Percentiles rank a stretch among this genome's conserved stretches.
These are phyloP conservation scores for Larix kaempferi DNA, from an alignment of 75 land plant species.

Conservation along the genomic window DNA sequence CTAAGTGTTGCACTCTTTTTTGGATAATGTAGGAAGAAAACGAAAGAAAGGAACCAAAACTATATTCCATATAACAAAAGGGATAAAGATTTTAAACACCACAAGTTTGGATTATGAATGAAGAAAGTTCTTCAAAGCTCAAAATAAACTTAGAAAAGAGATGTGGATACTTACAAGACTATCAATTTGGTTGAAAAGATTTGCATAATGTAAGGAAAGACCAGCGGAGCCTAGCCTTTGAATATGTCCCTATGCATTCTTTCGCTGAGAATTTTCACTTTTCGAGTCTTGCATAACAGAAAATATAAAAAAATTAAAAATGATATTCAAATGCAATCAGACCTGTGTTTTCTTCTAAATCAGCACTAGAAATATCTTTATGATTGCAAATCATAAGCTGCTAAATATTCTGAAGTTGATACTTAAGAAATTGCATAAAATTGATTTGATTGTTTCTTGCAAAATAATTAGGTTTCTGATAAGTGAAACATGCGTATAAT, in stretches of 20 bases:
- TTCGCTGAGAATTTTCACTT: conserved; percentile 4
- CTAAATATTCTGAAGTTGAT: not conserved
- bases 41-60: not conserved
- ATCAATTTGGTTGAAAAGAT: conserved; percentile 87
- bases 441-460: not conserved
- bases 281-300: conserved; percentile 9
- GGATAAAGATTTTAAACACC: not conserved
- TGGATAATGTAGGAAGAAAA: not conserved
- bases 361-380: too few relatives aligned
- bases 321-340: too few relatives aligned
- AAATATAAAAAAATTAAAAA: too few relatives aligned
- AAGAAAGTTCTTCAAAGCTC: not conserved
- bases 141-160: not conserved
- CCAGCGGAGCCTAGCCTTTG: conserved; percentile 68
- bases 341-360: too few relatives aligned
- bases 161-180: conserved; percentile 64
- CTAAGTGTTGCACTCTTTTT: not conserved
- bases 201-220: conserved; percentile 94
- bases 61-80: conserved; percentile 1
- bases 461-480: not conserved
- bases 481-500: not conserved
- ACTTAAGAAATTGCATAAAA: not conserved
- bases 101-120: not conserved
- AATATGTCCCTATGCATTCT: conserved; percentile 2
- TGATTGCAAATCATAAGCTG: not conserved